Base-by-base conservation (phyloP, 169 alveolate species). In the Eimeria tenella region DNA sequence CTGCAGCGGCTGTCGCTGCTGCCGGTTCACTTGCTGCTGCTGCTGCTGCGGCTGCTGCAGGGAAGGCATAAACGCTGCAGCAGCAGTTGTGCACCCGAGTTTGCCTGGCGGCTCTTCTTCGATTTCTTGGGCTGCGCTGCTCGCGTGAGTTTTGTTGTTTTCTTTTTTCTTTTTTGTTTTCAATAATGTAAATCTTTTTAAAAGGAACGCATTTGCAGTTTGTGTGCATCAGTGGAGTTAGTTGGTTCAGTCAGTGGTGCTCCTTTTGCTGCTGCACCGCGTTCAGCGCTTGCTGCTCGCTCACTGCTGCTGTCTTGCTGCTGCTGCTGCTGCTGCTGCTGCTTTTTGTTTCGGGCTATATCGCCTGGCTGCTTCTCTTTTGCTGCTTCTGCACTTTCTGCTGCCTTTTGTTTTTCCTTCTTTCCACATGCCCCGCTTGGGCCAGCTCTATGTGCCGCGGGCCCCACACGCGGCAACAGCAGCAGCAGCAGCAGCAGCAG, bases 401-500 rank as follows among this genome's bases (percentile, higher is more conserved):
- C 65, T 56, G 65, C 13, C 65, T 56, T 13, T 56, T 56, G 65
- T 56, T 56, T 13, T 56, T 7, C n/a, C n/a, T n/a, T n/a, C n/a
- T n/a, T n/a, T n/a, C n/a, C n/a, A n/a, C n/a, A n/a, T n/a, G n/a
- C n/a, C n/a, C n/a, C n/a, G n/a, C n/a, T n/a, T n/a, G n/a, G n/a
- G n/a, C n/a, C n/a, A n/a, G n/a, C n/a, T n/a, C n/a, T n/a, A n/a
- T n/a, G n/a, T n/a, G n/a, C n/a, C n/a, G n/a, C n/a, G n/a, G n/a
- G n/a, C n/a, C n/a, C n/a, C n/a, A n/a, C 77, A 68, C n/a, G 77
- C 49, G 11, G 4, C 77, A n/a, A 7, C 77, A 3, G 7, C 77
- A 68, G 77, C 50, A 68, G 50, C 77, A 68, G 77, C 77, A 68
- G 50, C 77, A 68, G 77, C 73, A 62, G 73, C 73, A 62, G 23